phyloP scores from a whole-genome alignment of 2,329 filamentous ascomycete species.

The Nannizzia gypsea region DNA sequence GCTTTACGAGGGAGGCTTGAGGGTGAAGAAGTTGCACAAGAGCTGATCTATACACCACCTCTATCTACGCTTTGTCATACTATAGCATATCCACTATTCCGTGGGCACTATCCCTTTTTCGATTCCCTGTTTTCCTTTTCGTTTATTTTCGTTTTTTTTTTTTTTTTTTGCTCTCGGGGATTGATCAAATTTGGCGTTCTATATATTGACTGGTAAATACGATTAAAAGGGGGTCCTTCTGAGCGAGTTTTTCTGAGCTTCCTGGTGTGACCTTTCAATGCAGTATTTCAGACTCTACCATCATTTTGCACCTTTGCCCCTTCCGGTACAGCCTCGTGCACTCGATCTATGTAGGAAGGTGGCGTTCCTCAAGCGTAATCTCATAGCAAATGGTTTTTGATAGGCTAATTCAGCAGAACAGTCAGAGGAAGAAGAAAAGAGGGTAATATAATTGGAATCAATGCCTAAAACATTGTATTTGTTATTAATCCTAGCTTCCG shows the following conservation, averaged over 20 bases:
- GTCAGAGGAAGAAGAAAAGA: neutral
- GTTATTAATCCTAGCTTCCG: neutral
- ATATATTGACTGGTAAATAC: neutral
- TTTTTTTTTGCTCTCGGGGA: neutral
- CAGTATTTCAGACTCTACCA: no score
- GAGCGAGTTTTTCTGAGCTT: neutral
- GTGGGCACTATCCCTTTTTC: no score
- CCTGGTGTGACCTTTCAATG: neutral
- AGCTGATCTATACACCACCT: constrained; percentile 28
- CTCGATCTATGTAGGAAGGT: neutral
- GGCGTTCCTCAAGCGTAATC: neutral
- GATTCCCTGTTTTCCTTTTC: no score
- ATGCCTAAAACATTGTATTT: neutral
- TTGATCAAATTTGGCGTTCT: constrained; percentile 3
- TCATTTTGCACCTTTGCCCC: no score
- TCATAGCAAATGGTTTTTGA: neutral
- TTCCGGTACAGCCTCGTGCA: neutral
- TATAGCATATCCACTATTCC: neutral
- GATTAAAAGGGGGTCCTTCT: neutral
- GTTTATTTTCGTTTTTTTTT: neutral
- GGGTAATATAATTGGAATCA: neutral
- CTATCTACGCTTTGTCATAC: neutral
- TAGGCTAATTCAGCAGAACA: neutral
- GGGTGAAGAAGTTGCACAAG: constrained; percentile 75
- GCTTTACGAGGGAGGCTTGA: constrained; percentile 74